A percentile compares a stretch with the other conserved stretches of the same genome.
Evolutionary conservation across 2,329 filamentous ascomycete genomes (phyloP).

Genomic region (Xylariaceae sp.): DNA sequence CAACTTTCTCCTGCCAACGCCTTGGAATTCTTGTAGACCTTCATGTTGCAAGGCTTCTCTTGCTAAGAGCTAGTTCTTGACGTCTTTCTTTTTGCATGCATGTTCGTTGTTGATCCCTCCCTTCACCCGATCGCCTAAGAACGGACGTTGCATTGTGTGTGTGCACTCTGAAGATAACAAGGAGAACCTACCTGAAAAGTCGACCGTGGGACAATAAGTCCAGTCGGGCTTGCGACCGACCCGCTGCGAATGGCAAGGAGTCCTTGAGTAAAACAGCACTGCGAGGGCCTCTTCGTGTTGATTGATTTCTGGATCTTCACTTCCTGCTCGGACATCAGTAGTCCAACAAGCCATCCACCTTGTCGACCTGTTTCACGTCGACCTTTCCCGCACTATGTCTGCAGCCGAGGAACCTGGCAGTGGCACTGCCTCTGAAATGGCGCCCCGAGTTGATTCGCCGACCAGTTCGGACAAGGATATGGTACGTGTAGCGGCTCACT

Average conservation of each 20-base stretch:
- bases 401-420: constrained; percentile 27
- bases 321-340: not conserved
- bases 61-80: no score
- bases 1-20: not conserved
- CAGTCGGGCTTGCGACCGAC: not conserved
- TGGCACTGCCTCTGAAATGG: constrained; percentile 19
- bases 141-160: constrained; percentile 17
- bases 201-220: constrained; percentile 2
- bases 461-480: constrained; percentile 35
- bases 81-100: not conserved
- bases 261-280: constrained; percentile 7
- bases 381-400: constrained; percentile 26
- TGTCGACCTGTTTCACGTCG: constrained; percentile 4
- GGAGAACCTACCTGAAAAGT: not conserved
- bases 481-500: constrained; percentile 27
- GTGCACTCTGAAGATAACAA: not conserved
- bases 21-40: not conserved
- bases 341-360: not conserved
- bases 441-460: constrained; percentile 25
- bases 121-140: constrained; percentile 4
- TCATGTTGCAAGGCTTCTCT: no score
- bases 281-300: constrained; percentile 2
- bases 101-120: constrained; percentile 2
- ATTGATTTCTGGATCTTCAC: not conserved
- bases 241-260: constrained; percentile 12